Base-by-base conservation (phyloP, 805 yeast genomes). In the Yamadazyma laniorum region DNA sequence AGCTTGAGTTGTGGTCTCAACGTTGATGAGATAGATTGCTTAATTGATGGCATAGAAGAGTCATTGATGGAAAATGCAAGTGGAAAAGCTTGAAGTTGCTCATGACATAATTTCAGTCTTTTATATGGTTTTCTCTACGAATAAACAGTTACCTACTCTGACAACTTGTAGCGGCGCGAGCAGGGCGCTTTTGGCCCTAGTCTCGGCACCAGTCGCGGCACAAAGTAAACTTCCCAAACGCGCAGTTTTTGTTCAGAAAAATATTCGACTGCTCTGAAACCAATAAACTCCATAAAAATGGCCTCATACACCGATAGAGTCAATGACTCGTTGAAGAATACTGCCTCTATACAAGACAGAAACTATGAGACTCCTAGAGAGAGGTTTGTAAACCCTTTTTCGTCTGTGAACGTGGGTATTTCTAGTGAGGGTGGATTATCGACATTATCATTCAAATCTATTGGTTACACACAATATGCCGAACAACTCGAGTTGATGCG, bases 1-100 rank as follows among this genome's bases (percentile, higher is more conserved):
- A 77, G 91, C 17, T 65, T 80, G 32, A 77, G 87, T 33, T 85
- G 95, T 56, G 95, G 87, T 2, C 71, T 88, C 38, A 77, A 80
- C 34, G 72, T 81, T 15, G 95, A 86, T 43, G 93, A 85, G 43
- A 82, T 91, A 41, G 87, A 82, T 53, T 83, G 85, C 21, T 70
- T 88, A 42, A 69, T 91, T 35, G 91, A 85, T 48, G 96, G 91
- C 15, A 85, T 91, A 29, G 88, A 59, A 38, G 65, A 58, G 36
- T 56, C 61, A 39, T 49, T 59, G 40, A 50, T 56, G 50, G 61
- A 53, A 15, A 16, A n/a, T 21, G 8, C 19, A 13, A 12, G 32
- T 29, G 32, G 16, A 29, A 29, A 5, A 29, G 16, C 18, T 29
- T 16, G 21, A 16, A 27, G 16, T 27, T 16, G 29, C 18, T 32